Evolutionary conservation across 352 stramenopile species (phyloP).

Genomic region (Achlya hypogyna): DNA sequence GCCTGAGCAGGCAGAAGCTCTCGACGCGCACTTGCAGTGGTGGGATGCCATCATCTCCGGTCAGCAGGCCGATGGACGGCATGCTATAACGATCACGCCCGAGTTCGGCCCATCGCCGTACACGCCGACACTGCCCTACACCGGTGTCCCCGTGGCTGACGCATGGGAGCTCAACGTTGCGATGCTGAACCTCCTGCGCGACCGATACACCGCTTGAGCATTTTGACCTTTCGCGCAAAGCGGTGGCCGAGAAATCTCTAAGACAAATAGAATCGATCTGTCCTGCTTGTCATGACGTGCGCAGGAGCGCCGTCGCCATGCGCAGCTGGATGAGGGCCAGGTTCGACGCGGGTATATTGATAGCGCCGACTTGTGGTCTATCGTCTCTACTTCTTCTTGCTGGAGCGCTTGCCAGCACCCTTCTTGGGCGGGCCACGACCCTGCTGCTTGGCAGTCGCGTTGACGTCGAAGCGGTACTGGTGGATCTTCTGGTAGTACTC

Average conservation of each 20-base stretch:
- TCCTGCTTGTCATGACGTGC: neutral
- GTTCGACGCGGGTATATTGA: neutral
- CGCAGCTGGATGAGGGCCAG: neutral
- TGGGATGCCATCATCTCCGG: slow-evolving; percentile 6
- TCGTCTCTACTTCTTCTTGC: slow-evolving; percentile 50
- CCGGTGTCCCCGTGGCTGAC: neutral
- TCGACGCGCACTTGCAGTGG: neutral
- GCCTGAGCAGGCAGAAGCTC: slow-evolving; percentile 3
- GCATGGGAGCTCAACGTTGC: slow-evolving; percentile 18
- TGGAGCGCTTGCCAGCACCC: slow-evolving; percentile 76
- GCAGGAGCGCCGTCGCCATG: neutral
- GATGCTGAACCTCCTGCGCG: neutral
- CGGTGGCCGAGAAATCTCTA: too few relatives aligned
- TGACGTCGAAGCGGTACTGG: slow-evolving; percentile 58
- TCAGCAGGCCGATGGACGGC: neutral
- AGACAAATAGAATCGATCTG: neutral
- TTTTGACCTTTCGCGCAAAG: too few relatives aligned
- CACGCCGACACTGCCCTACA: slow-evolving; percentile 15
- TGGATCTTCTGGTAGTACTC: slow-evolving; percentile 80
- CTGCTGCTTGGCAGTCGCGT: slow-evolving; percentile 82
- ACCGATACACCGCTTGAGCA: neutral
- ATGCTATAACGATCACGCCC: neutral
- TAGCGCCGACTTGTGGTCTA: neutral
- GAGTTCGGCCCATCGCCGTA: slow-evolving; percentile 19
- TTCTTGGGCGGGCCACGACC: slow-evolving; percentile 83